phyloP scores from a whole-genome alignment of 1,139 yeast species.

The Petasospora fabianii region DNA sequence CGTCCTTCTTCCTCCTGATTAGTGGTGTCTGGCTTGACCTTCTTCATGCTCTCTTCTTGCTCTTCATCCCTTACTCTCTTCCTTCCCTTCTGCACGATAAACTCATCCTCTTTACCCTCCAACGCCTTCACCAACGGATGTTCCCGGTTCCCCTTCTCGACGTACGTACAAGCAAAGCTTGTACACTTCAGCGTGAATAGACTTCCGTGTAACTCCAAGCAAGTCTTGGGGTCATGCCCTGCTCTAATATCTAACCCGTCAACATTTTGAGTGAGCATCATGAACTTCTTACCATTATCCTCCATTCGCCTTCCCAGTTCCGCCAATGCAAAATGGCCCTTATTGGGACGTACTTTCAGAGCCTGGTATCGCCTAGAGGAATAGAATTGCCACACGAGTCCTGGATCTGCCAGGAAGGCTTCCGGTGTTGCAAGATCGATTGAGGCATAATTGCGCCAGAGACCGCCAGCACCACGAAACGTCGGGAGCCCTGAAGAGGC shows the following conservation, averaged over 20 bases:
- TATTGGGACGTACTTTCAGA: constrained; percentile 63
- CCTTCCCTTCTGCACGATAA: constrained; percentile 19
- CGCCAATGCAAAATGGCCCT: constrained; percentile 69
- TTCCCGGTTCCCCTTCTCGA: constrained; percentile 46
- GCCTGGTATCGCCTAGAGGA: constrained; percentile 66
- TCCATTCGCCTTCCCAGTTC: constrained; percentile 40
- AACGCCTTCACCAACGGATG: constrained; percentile 66
- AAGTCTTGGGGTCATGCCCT: constrained; percentile 46
- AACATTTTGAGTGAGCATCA: constrained; percentile 78
- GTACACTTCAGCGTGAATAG: constrained; percentile 73
- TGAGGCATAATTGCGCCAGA: constrained; percentile 76
- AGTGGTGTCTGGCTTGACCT: constrained; percentile 1
- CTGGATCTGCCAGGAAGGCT: constrained; percentile 79
- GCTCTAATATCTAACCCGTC: constrained; percentile 73
- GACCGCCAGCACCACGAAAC: constrained; percentile 66
- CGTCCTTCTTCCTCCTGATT: constrained; percentile 8
- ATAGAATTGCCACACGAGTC: constrained; percentile 87
- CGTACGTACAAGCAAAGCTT: constrained; percentile 64
- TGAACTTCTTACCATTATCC: constrained; percentile 30
- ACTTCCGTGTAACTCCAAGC: constrained; percentile 77
- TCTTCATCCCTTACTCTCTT: constrained; percentile 17
- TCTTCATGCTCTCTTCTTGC: neutral
- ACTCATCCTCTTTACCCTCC: constrained; percentile 33
- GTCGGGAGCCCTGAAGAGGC: constrained; percentile 76
- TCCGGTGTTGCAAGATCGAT: constrained; percentile 89